Evolutionary conservation across 495 filamentous ascomycete species (phyloP).

Genomic region (Cercophora scortea): DNA sequence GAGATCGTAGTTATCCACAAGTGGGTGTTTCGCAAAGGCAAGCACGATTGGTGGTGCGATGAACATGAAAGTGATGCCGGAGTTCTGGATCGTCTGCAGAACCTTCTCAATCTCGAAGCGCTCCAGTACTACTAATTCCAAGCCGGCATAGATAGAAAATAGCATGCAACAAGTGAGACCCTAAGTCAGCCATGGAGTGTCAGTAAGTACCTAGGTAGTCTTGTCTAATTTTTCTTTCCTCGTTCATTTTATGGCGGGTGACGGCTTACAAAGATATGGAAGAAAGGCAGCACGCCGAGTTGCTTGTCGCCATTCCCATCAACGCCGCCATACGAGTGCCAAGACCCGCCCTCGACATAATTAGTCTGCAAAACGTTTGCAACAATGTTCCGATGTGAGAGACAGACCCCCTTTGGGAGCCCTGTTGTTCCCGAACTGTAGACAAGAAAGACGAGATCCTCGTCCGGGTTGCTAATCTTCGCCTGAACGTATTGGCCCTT

Average conservation of each 20-base stretch:
- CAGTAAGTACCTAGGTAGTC: too few relatives aligned
- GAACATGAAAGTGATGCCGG: slow-evolving; percentile 23
- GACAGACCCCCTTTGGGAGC: background rate
- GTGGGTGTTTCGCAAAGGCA: slow-evolving; percentile 68
- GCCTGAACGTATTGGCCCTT: slow-evolving; percentile 48
- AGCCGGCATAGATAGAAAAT: background rate
- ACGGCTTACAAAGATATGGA: background rate
- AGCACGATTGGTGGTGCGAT: slow-evolving; percentile 71
- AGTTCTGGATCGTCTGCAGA: background rate
- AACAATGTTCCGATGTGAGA: background rate
- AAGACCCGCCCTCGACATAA: background rate
- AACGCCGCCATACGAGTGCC: background rate
- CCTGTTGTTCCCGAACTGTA: background rate
- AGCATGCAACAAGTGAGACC: background rate
- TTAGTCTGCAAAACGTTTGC: background rate
- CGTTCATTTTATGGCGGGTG: too few relatives aligned
- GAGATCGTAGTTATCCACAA: slow-evolving; percentile 72
- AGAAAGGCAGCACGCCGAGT: background rate
- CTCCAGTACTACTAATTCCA: background rate
- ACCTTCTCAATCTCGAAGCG: background rate
- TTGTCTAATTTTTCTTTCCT: too few relatives aligned
- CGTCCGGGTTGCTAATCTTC: background rate
- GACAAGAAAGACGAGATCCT: background rate
- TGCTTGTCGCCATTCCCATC: slow-evolving; percentile 48
- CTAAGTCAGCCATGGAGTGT: background rate